Base-by-base conservation (phyloP, 257 asterid species). In the Perilla frutescens region DNA sequence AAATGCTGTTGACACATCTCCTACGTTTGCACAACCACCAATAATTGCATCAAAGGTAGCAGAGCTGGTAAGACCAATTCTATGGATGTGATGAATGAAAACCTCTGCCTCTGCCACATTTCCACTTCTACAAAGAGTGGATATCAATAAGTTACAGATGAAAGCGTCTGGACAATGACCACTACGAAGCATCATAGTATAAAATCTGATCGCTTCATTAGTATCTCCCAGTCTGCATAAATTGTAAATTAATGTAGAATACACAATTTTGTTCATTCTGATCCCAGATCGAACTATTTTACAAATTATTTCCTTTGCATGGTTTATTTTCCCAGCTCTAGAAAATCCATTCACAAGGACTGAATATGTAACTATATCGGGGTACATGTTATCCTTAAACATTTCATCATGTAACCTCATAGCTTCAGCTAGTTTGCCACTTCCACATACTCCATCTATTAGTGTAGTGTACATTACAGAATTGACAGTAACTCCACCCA, bases 301-400 rank as follows among this genome's bases (percentile, higher is more conserved):
- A 80, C 97, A 81, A 31, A 91, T 68, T 66, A 88, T 78, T 85
- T 88, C 99, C 84, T 80, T 84, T 44, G 81, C 86, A 45, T 15
- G 67, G 43, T 74, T 73, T 53, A 86, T 74, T 82, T 70, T 80
- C 70, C 96, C 93, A 64, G 88, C 90, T 81, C 82, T 81, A 81
- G 88, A 83, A 79, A 87, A 85, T 64, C 99, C 96, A 86, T 88
- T 87, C 60, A 94, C 70, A 77, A 91, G 96, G 57, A 86, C 95
- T 1, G 97, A 91, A 80, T 84, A 94, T 13, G 96, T 87, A 59
- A 94, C 72, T 64, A 83, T 69, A 76, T 94, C 99, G 32, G 94
- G 95, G 72, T 69, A 40, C 72, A 84, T 64, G 56, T 80, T 80
- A 64, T 80, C 87, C 73, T 77, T 57, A 12, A 70, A 41, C 96